These are phyloP conservation scores for Pichia sp. DNA, from an alignment of 1,139 yeast species.

Conservation along the genomic window DNA sequence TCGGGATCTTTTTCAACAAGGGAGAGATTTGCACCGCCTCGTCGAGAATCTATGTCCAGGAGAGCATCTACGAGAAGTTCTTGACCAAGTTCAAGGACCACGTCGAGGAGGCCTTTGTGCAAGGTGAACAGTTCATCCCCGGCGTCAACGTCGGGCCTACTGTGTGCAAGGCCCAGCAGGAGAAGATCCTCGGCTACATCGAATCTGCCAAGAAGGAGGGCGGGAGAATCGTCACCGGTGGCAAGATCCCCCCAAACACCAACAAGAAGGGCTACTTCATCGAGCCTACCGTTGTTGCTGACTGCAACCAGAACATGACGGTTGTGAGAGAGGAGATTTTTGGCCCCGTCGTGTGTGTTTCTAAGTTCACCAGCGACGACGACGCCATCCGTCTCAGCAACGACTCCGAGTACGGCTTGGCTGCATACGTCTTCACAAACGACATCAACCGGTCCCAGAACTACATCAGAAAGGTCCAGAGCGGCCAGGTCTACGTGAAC, in stretches of 20 bases:
- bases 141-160: conserved; percentile 74
- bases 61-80: conserved; percentile 39
- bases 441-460: conserved; percentile 42
- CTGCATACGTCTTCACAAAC: conserved; percentile 54
- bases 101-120: conserved; percentile 47
- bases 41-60: conserved; percentile 50
- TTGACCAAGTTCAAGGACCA: conserved; percentile 45
- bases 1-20: conserved; percentile 54
- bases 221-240: conserved; percentile 51
- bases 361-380: conserved; percentile 50
- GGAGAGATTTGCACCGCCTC: conserved; percentile 62
- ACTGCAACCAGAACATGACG: conserved; percentile 49
- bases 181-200: conserved; percentile 47
- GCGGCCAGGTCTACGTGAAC: conserved; percentile 60
- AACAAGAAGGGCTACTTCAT: conserved; percentile 41
- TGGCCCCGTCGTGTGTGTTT: conserved; percentile 56
- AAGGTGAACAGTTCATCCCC: conserved; percentile 55
- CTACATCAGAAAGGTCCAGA: conserved; percentile 30
- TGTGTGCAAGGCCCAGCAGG: conserved; percentile 60
- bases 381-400: conserved; percentile 51
- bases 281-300: conserved; percentile 54
- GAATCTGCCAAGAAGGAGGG: conserved; percentile 55
- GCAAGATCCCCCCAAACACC: conserved; percentile 33
- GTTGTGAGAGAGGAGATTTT: conserved; percentile 57
- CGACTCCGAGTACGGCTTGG: conserved; percentile 53